Evolutionary conservation across 2,329 filamentous ascomycete genomes (phyloP).

Genomic region (Phaeosphaeriaceae sp.): DNA sequence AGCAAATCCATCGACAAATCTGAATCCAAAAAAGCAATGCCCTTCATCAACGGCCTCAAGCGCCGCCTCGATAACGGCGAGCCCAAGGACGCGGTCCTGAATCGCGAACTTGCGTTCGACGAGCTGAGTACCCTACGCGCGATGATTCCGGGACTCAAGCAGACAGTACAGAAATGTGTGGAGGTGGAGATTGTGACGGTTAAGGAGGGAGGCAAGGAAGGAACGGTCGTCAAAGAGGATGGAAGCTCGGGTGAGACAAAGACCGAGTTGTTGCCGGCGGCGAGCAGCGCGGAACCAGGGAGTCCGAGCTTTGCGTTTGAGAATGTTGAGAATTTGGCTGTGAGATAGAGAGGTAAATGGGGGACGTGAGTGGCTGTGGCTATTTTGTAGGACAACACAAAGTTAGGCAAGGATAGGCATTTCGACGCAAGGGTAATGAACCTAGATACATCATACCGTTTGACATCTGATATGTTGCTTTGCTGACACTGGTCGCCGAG

Average conservation of each 20-base stretch:
- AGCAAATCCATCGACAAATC: slow-evolving; percentile 81
- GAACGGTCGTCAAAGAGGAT: slow-evolving; percentile 61
- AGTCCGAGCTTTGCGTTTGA: slow-evolving; percentile 83
- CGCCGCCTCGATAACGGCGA: slow-evolving; percentile 74
- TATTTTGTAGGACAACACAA: not conserved
- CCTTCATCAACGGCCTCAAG: slow-evolving; percentile 89
- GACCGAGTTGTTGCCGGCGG: slow-evolving; percentile 63
- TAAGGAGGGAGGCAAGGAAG: slow-evolving; percentile 72
- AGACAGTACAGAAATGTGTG: slow-evolving; percentile 72
- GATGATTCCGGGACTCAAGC: slow-evolving; percentile 81
- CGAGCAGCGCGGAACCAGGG: slow-evolving; percentile 81
- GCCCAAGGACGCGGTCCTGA: slow-evolving; percentile 74
- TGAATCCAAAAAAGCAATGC: slow-evolving; percentile 98
- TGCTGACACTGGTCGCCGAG: too few species aligned
- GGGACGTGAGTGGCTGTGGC: not conserved
- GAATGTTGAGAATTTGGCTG: slow-evolving; percentile 64
- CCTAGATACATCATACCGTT: too few species aligned
- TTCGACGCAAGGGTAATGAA: too few species aligned
- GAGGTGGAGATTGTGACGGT: slow-evolving; percentile 76
- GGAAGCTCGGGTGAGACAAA: slow-evolving; percentile 65
- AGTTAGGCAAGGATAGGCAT: too few species aligned
- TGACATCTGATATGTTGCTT: too few species aligned
- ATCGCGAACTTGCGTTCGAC: slow-evolving; percentile 85
- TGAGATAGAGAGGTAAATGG: slow-evolving; percentile 19
- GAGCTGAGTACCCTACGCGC: slow-evolving; percentile 77